Conservation (phyloP, 2,329 filamentous ascomycete genomes). For the Xylariales sp. region DNA sequence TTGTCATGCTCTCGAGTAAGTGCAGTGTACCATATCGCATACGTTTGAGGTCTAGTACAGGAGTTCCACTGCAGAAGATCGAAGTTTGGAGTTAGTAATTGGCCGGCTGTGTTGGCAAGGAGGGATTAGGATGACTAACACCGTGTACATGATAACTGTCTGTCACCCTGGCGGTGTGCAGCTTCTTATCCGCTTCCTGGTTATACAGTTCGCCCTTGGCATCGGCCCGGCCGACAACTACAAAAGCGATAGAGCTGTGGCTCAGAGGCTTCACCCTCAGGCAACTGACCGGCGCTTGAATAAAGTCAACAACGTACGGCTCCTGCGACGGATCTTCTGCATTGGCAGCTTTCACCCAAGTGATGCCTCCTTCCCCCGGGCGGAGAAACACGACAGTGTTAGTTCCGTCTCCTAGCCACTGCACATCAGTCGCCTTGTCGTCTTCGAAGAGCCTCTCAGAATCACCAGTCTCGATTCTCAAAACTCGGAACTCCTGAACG, state of each 20-base stretch:
- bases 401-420: slow-evolving; percentile 28
- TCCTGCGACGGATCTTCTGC: slow-evolving; percentile 14
- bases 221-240: slow-evolving; percentile 27
- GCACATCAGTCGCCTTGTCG: slow-evolving; percentile 24
- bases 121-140: too few relatives aligned
- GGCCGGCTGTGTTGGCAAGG: too few relatives aligned
- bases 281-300: slow-evolving; percentile 25
- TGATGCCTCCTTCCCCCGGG: slow-evolving; percentile 22
- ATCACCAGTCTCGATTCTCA: slow-evolving; percentile 24
- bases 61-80: slow-evolving; percentile 23
- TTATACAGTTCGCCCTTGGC: slow-evolving; percentile 27
- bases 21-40: slow-evolving; percentile 33
- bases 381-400: slow-evolving; percentile 28
- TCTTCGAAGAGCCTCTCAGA: slow-evolving; percentile 20
- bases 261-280: slow-evolving; percentile 28
- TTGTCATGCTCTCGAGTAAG: slow-evolving; percentile 20
- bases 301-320: slow-evolving; percentile 21
- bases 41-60: slow-evolving; percentile 23
- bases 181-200: slow-evolving; percentile 17
- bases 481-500: slow-evolving; percentile 26
- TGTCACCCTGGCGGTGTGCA: slow-evolving; percentile 27
- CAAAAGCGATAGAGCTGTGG: slow-evolving; percentile 29
- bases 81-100: slow-evolving; percentile 6
- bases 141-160: slow-evolving; percentile 26
- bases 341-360: slow-evolving; percentile 24